Conservation (phyloP, 1,139 yeast species). For the Diutina pseudorugosa region DNA sequence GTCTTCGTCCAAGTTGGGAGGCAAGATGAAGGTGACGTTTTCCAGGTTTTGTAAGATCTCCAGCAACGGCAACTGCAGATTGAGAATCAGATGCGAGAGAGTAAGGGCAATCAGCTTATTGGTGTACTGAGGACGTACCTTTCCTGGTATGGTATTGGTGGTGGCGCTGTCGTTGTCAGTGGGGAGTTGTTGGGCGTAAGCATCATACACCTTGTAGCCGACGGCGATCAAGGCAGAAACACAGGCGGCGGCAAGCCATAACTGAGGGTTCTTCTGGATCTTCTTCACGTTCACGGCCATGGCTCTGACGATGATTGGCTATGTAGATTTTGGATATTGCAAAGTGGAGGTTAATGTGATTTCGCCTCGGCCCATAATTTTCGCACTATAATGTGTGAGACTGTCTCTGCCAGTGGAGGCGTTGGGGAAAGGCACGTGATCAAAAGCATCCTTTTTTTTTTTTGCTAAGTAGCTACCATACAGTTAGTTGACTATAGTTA, state of each 20-base stretch:
- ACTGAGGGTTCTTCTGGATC: slow-evolving; percentile 1
- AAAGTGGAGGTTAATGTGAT: no score
- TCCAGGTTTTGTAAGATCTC: slow-evolving; percentile 27
- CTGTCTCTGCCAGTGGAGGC: no score
- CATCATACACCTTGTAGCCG: background rate
- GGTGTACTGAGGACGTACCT: slow-evolving; percentile 12
- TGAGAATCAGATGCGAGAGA: slow-evolving; percentile 29
- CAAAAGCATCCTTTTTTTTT: no score
- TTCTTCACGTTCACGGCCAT: slow-evolving; percentile 1
- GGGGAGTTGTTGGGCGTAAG: background rate
- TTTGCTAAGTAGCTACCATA: no score
- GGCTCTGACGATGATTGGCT: no score
- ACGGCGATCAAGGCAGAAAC: background rate
- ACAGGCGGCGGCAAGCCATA: slow-evolving; percentile 4
- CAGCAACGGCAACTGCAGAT: slow-evolving; percentile 25
- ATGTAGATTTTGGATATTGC: no score
- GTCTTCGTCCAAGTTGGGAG: slow-evolving; percentile 32
- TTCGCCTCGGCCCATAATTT: no score
- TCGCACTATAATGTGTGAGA: no score
- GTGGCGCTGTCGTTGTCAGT: background rate
- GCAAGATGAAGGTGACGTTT: slow-evolving; percentile 34
- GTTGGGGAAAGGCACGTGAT: no score
- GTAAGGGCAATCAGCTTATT: slow-evolving; percentile 31
- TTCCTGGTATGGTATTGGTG: background rate
- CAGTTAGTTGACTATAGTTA: background rate